These are phyloP conservation scores for Dicorynia guianensis DNA, from an alignment of 306 rosid species.

Conservation along the genomic window DNA sequence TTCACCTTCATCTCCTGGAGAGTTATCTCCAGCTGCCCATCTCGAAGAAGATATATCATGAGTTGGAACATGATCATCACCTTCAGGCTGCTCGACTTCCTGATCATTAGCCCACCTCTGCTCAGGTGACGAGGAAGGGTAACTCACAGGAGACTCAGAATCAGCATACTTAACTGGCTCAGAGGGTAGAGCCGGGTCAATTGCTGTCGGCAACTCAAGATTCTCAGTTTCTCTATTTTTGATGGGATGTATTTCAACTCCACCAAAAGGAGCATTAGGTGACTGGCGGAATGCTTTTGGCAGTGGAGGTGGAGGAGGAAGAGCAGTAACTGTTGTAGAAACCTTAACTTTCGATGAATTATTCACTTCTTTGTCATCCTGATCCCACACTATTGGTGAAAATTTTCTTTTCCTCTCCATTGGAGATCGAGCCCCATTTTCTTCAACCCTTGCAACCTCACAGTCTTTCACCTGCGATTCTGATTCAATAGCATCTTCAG, in stretches of 20 bases:
- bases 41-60: conserved; percentile 89
- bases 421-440: conserved; percentile 54
- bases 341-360: conserved; percentile 55
- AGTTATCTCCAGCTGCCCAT: conserved; percentile 90
- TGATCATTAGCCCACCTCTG: conserved; percentile 48
- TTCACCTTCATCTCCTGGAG: conserved; percentile 93
- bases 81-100: conserved; percentile 63
- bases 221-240: conserved; percentile 42
- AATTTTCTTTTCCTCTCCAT: conserved; percentile 83
- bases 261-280: conserved; percentile 51
- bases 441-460: conserved; percentile 50
- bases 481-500: conserved; percentile 85
- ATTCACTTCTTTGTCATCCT: conserved; percentile 68
- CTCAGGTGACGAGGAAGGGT: conserved; percentile 47
- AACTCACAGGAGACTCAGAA: conserved; percentile 43
- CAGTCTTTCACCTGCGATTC: conserved; percentile 47
- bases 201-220: conserved; percentile 36
- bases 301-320: conserved; percentile 62
- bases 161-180: conserved; percentile 33
- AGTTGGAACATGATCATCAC: conserved; percentile 78
- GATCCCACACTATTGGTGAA: conserved; percentile 95
- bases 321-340: conserved; percentile 40
- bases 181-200: conserved; percentile 41
- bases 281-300: conserved; percentile 60
- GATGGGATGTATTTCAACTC: conserved; percentile 51